phyloP scores from a whole-genome alignment of 176 grass and related monocot species.

The Zea mays region Zm-B73-REFERENCE-NAM-5.0 NC_050104.1:27231501-27232000 shows the following conservation, averaged over 20 bases:
- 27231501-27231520: constrained; percentile 20
- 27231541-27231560: constrained; percentile 82
- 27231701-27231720: background rate
- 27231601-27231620: constrained; percentile 93
- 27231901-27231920: constrained; percentile 11
- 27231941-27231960: background rate
- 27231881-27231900: constrained; percentile 13
- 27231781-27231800: background rate
- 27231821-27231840: constrained; percentile 2
- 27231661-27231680: constrained; percentile 70
- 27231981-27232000: constrained; percentile 82
- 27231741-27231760: constrained; percentile 19
- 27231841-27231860: constrained; percentile 20
- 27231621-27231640: constrained; percentile 86
- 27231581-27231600: constrained; percentile 86
- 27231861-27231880: background rate
- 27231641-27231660: constrained; percentile 67
- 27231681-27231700: constrained; percentile 13
- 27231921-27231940: constrained; percentile 1
- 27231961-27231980: constrained; percentile 57
- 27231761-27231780: constrained; percentile 28
- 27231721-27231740: background rate
- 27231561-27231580: constrained; percentile 94
- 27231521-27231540: constrained; percentile 26
- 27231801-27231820: background rate